phyloP scores from a whole-genome alignment of 306 rosid species.

The Acacia crassicarpa region DNA sequence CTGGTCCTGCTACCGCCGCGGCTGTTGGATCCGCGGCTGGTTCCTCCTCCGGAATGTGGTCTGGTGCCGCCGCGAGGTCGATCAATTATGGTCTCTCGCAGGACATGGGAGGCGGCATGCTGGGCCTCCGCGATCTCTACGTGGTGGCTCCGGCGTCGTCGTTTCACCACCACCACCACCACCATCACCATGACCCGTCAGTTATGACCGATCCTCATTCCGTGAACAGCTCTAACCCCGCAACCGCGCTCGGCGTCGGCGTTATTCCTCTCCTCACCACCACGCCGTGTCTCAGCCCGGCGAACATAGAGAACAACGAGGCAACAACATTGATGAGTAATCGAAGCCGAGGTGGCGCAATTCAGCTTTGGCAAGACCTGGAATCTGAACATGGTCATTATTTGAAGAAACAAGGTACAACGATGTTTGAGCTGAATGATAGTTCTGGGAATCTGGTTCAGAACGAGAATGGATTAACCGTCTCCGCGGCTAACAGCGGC shows the following conservation, averaged over 20 bases:
- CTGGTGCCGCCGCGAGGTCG: slow-evolving; percentile 30
- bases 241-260: slow-evolving; percentile 85
- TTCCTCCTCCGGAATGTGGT: slow-evolving; percentile 52
- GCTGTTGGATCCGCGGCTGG: slow-evolving; percentile 44
- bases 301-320: not conserved
- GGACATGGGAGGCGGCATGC: slow-evolving; percentile 77
- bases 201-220: slow-evolving; percentile 54
- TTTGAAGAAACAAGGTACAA: slow-evolving; percentile 46
- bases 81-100: slow-evolving; percentile 57
- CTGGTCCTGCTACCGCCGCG: slow-evolving; percentile 53
- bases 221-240: slow-evolving; percentile 51
- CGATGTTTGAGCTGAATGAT: slow-evolving; percentile 36
- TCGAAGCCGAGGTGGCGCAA: slow-evolving; percentile 49
- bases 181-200: slow-evolving; percentile 33
- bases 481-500: slow-evolving; percentile 16
- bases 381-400: slow-evolving; percentile 40
- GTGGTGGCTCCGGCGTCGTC: slow-evolving; percentile 73
- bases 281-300: slow-evolving; percentile 46
- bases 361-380: slow-evolving; percentile 83
- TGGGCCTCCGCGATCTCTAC: slow-evolving; percentile 67
- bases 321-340: slow-evolving; percentile 12
- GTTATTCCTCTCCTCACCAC: slow-evolving; percentile 74
- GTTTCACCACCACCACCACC: slow-evolving; percentile 37
- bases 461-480: slow-evolving; percentile 27
- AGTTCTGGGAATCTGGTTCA: slow-evolving; percentile 37